Evolutionary conservation across 257 asterid species (phyloP).

Genomic region (Solanum arcanum): DNA sequence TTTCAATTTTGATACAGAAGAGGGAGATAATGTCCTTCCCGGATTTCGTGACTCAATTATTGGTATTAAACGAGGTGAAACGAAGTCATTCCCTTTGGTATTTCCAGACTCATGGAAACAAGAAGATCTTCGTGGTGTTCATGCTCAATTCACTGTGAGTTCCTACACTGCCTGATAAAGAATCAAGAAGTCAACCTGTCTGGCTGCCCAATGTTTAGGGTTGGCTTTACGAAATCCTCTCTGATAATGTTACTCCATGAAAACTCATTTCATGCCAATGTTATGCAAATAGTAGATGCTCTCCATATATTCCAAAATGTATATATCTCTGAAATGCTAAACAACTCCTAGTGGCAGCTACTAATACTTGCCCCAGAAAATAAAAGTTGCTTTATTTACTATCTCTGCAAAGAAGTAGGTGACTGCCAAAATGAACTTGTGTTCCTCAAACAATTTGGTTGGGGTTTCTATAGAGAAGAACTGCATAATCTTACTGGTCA

Average conservation of each 20-base stretch:
- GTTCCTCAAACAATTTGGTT: not conserved
- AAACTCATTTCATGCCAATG: not conserved
- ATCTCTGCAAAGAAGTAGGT: not conserved
- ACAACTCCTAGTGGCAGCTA: not conserved
- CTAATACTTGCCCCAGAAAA: not conserved
- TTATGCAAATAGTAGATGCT: not conserved
- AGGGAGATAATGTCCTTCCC: slow-evolving; percentile 78
- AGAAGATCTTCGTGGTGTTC: slow-evolving; percentile 85
- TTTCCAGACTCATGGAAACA: slow-evolving; percentile 91
- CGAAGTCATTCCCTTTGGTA: slow-evolving; percentile 62
- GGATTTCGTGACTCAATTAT: slow-evolving; percentile 54
- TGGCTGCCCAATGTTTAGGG: not conserved
- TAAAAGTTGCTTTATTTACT: not conserved
- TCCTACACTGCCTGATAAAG: not conserved
- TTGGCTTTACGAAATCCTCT: not conserved
- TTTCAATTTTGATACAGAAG: slow-evolving; percentile 91
- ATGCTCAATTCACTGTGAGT: slow-evolving; percentile 79
- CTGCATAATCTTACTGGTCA: not conserved
- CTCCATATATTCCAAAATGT: not conserved
- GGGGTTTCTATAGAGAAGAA: not conserved
- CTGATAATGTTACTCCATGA: not conserved
- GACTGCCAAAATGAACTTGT: not conserved
- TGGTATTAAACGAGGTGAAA: slow-evolving; percentile 71
- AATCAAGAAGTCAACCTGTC: not conserved
- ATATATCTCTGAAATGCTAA: not conserved